Evolutionary conservation across 306 rosid genomes (phyloP).

Genomic region (Cucurbita argyrosperma): DNA sequence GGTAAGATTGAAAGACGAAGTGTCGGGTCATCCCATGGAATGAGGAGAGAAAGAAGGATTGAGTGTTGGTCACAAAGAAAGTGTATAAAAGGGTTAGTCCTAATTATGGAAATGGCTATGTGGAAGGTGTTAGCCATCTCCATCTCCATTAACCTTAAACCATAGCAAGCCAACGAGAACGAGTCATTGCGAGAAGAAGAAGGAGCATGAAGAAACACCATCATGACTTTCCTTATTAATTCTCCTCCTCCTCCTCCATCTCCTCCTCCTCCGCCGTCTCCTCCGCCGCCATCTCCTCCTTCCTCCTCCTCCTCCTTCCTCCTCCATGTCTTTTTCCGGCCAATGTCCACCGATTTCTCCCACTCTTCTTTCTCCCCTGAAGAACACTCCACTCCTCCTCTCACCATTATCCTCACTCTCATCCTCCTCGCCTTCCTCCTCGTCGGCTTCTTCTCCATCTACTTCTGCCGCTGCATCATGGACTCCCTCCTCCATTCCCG

Average conservation of each 20-base stretch:
- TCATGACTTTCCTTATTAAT: not conserved
- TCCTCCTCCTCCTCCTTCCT: not conserved
- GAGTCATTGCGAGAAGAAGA: too few species aligned
- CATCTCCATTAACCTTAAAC: not conserved
- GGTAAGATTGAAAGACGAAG: too few species aligned
- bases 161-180: too few species aligned
- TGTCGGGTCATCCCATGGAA: too few species aligned
- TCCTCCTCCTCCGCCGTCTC: not conserved
- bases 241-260: not conserved
- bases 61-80: not conserved
- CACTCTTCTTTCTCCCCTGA: not conserved
- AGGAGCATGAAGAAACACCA: not conserved
- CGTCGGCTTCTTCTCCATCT: slow-evolving; percentile 28
- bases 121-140: not conserved
- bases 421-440: slow-evolving; percentile 27
- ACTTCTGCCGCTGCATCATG: slow-evolving; percentile 31
- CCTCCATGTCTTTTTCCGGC: not conserved
- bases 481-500: slow-evolving; percentile 11
- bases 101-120: not conserved
- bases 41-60: not conserved
- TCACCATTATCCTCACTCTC: slow-evolving; percentile 28
- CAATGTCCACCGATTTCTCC: not conserved
- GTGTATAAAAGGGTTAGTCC: not conserved
- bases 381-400: slow-evolving; percentile 13
- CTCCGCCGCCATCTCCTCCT: not conserved